Conservation (phyloP, 2,329 filamentous ascomycete genomes). For the Tolypocladium ovalisporum region DNA sequence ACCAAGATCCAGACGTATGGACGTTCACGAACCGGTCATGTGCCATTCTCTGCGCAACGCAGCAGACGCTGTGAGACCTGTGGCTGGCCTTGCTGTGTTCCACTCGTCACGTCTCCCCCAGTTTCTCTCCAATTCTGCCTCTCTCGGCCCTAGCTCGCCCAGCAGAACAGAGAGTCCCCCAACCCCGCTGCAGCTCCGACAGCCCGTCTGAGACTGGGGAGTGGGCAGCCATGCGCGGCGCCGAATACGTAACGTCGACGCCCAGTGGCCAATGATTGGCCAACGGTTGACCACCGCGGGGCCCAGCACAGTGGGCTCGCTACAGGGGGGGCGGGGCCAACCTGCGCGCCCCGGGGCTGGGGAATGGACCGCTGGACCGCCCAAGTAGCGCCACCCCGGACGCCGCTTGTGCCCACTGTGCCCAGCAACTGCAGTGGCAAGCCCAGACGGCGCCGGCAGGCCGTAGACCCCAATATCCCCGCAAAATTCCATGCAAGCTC, state of each 20-base stretch:
- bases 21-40: neutral
- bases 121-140: neutral
- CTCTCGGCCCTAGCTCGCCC: neutral
- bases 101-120: neutral
- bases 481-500: neutral
- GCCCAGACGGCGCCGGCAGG: neutral
- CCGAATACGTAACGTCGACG: slow-evolving; percentile 2
- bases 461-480: neutral
- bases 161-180: neutral
- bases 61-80: neutral
- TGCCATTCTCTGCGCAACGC: too few species aligned
- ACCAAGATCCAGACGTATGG: too few species aligned
- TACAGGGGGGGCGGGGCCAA: neutral
- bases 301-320: neutral
- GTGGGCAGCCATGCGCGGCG: neutral
- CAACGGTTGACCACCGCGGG: neutral
- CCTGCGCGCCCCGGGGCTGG: neutral
- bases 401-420: neutral
- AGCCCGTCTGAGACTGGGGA: neutral
- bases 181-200: neutral
- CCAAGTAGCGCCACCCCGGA: neutral
- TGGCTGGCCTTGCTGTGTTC: neutral
- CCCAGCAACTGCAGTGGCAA: neutral
- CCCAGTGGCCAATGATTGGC: neutral
- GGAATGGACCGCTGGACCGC: neutral